A percentile compares a stretch with the other conserved stretches of the same genome.
Conservation (phyloP, 2,329 filamentous ascomycete species). For the Verticillium alfalfae region DNA sequence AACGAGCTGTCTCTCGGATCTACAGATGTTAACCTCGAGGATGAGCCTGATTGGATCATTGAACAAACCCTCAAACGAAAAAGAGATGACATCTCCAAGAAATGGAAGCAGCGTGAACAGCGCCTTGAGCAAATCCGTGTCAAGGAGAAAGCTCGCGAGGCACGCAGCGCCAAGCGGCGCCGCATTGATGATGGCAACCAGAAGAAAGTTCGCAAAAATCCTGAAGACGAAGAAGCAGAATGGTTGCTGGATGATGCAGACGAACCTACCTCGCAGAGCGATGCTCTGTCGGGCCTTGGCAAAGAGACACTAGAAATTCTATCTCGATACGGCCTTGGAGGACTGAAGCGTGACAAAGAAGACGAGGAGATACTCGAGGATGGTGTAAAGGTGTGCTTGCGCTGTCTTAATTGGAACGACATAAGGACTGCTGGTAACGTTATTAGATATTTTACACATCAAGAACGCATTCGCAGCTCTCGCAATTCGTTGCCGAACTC, state of each 20-base stretch:
- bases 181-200: slow-evolving; percentile 29
- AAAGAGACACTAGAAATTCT: slow-evolving; percentile 71
- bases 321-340: slow-evolving; percentile 53
- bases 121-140: slow-evolving; percentile 61
- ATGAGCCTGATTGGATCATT: slow-evolving; percentile 80
- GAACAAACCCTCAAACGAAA: slow-evolving; percentile 69
- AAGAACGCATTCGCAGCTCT: slow-evolving; percentile 84
- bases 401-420: background rate
- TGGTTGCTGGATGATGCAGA: slow-evolving; percentile 71
- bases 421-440: slow-evolving; percentile 20
- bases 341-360: slow-evolving; percentile 24
- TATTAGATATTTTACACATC: slow-evolving; percentile 80
- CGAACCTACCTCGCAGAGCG: slow-evolving; percentile 30
- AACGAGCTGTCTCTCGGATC: slow-evolving; percentile 48
- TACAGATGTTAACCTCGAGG: slow-evolving; percentile 41
- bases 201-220: slow-evolving; percentile 11
- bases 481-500: slow-evolving; percentile 81
- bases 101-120: slow-evolving; percentile 69
- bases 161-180: slow-evolving; percentile 39
- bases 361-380: slow-evolving; percentile 48
- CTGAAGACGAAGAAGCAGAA: slow-evolving; percentile 55
- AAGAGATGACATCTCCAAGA: slow-evolving; percentile 58
- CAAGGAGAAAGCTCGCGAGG: slow-evolving; percentile 54
- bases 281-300: slow-evolving; percentile 55
- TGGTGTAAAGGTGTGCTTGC: slow-evolving; percentile 56